Evolutionary conservation across 1,284 basidiomycete species (phyloP), one percentile per base, ranked within the genome.

Genomic region (Flammula alnicola): DNA sequence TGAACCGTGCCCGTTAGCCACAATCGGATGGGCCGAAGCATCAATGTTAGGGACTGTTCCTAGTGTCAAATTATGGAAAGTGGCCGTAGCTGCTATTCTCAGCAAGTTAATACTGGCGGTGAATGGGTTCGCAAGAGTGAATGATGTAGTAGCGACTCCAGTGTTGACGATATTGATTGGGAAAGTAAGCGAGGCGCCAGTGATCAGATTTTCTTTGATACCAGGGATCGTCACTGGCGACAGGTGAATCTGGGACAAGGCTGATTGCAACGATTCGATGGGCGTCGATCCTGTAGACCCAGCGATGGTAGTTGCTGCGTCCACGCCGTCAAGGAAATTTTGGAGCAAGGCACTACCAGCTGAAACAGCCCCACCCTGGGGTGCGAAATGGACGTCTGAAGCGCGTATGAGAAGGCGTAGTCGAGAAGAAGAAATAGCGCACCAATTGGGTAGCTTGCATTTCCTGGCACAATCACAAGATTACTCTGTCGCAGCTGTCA

Each of bases 31-130:
- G 4, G 75, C 74, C 23, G 76, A 79, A 35, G 76, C 52, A 55
- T 83, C 79, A 16, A 78, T 72, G 36, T 75, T 71, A 48, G 86
- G 71, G 59, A 91, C 85, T 22, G 65, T 75, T 11, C 84, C 84
- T 10, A 87, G 61, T 0, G 74, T 72, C 29, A 86, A 58, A 42
- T 74, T 73, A 27, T 77, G 73, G 68, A 77, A 84, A 2, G 73
- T 79, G 0, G 80, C 88, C 3, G 66, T 76, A 1, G 86, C 81
- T 8, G 69, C 70, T n/a, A 91, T 70, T 47, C 72, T 65, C 26
- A 86, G 62, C 14, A 91, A 64, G 63, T 86, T 88, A 65, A 91
- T 83, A 58, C 81, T 82, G 9, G 88, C 87, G 0, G 86, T 89
- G 70, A 91, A 91, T 2, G 88, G 88, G 60, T 91, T 92, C 11